phyloP scores from a whole-genome alignment of 768 basidiomycete species.

The Mycena haematopus region DNA sequence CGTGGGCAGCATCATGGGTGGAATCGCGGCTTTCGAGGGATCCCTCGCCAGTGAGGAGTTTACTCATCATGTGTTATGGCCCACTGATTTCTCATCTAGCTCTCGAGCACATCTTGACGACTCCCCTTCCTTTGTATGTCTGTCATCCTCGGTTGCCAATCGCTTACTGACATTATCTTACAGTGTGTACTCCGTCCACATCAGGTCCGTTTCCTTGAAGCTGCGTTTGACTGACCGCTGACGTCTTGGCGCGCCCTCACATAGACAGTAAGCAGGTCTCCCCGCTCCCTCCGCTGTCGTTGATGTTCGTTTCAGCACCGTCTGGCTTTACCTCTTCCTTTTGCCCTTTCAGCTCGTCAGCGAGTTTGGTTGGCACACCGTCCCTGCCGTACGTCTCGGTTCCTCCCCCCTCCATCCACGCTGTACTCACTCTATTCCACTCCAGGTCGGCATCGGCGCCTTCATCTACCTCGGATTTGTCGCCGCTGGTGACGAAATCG shows the following conservation, averaged over 20 bases:
- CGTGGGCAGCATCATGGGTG: constrained; percentile 56
- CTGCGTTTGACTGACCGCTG: constrained; percentile 3
- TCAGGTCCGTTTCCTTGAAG: constrained; percentile 44
- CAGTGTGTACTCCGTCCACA: constrained; percentile 70
- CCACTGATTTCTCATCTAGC: constrained; percentile 38
- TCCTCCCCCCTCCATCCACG: too few relatives aligned
- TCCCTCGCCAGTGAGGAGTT: constrained; percentile 50
- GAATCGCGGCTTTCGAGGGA: constrained; percentile 60
- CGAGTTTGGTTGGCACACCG: constrained; percentile 67
- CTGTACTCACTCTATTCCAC: background rate
- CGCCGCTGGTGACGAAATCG: constrained; percentile 74
- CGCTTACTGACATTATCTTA: constrained; percentile 9
- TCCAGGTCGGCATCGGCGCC: constrained; percentile 56
- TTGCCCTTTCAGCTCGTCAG: constrained; percentile 77
- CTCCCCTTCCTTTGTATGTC: constrained; percentile 69
- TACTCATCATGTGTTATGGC: background rate
- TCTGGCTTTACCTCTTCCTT: constrained; percentile 79
- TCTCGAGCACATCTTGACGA: constrained; percentile 66
- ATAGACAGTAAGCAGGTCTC: constrained; percentile 40
- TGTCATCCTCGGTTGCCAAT: background rate
- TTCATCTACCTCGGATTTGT: constrained; percentile 82
- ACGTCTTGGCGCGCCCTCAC: background rate
- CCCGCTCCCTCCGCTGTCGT: background rate
- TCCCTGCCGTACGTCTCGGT: constrained; percentile 54
- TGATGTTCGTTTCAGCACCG: constrained; percentile 48